These are phyloP conservation scores for Priceomyces carsonii DNA, from an alignment of 805 yeast species.

Conservation along the genomic window DNA sequence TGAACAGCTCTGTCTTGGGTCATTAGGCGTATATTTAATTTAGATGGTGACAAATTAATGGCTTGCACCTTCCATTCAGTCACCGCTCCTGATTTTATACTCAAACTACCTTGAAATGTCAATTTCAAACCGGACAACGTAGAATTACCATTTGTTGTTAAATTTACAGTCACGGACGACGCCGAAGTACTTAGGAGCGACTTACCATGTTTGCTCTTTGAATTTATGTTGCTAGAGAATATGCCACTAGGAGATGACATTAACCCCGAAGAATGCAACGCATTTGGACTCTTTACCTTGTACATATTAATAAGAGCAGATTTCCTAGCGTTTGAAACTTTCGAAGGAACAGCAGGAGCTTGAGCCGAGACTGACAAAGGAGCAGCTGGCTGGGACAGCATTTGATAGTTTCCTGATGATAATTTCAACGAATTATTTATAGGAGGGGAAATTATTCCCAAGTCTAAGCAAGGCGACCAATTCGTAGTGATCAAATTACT, in stretches of 20 bases:
- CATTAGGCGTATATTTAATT: constrained; percentile 52
- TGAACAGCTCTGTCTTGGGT: constrained; percentile 24
- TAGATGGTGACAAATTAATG: constrained; percentile 55
- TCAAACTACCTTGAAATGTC: constrained; percentile 62
- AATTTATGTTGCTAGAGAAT: not conserved
- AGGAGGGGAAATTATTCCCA: constrained; percentile 39
- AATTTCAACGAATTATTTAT: constrained; percentile 37
- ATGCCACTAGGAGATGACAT: constrained; percentile 1
- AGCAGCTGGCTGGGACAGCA: constrained; percentile 19
- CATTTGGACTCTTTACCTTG: constrained; percentile 15
- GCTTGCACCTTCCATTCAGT: constrained; percentile 67
- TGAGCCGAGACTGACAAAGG: constrained; percentile 4
- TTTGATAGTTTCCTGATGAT: constrained; percentile 17
- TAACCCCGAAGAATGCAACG: constrained; percentile 5
- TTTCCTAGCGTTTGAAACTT: constrained; percentile 14
- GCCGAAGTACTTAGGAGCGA: constrained; percentile 13
- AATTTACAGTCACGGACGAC: constrained; percentile 37
- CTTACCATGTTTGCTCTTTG: constrained; percentile 3
- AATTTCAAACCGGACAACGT: constrained; percentile 39
- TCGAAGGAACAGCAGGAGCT: constrained; percentile 6
- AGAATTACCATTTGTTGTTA: constrained; percentile 27
- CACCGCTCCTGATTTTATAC: constrained; percentile 58
- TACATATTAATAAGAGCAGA: constrained; percentile 21
- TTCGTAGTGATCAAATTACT: constrained; percentile 33
- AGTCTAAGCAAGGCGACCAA: constrained; percentile 43